phyloP scores from a whole-genome alignment of 2,329 filamentous ascomycete genomes.

The Aspergillus aculeatus region DNA sequence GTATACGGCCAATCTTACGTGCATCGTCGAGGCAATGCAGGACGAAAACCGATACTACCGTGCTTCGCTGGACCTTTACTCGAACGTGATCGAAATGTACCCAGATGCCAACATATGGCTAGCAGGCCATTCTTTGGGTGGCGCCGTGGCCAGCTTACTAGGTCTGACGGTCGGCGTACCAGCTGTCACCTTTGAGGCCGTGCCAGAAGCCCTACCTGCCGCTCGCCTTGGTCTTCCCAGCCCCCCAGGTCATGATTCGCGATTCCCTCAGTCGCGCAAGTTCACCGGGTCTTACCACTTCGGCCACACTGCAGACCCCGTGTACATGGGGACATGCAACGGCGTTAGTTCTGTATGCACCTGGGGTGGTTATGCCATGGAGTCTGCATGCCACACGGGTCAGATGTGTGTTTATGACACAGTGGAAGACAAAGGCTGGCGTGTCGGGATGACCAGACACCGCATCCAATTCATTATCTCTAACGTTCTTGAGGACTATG shows the following conservation, averaged over 20 bases:
- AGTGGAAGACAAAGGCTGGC: slow-evolving; percentile 86
- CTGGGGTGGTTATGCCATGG: slow-evolving; percentile 88
- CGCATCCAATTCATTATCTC: slow-evolving; percentile 85
- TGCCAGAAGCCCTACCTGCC: slow-evolving; percentile 85
- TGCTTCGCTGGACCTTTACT: slow-evolving; percentile 83
- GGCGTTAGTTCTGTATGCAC: slow-evolving; percentile 85
- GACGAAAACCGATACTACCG: slow-evolving; percentile 90
- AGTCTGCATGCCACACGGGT: slow-evolving; percentile 88
- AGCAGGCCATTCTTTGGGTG: slow-evolving; percentile 87
- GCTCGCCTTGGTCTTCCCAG: slow-evolving; percentile 79
- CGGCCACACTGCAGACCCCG: slow-evolving; percentile 91
- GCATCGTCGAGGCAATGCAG: slow-evolving; percentile 70
- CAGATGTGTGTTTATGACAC: slow-evolving; percentile 89
- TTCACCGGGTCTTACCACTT: slow-evolving; percentile 84
- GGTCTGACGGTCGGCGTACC: slow-evolving; percentile 89
- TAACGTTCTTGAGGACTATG: slow-evolving; percentile 82
- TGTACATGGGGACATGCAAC: slow-evolving; percentile 93
- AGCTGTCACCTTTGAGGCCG: slow-evolving; percentile 88
- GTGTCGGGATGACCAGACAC: slow-evolving; percentile 86
- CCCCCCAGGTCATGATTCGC: slow-evolving; percentile 74
- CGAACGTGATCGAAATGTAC: slow-evolving; percentile 87
- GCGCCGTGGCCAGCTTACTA: slow-evolving; percentile 81
- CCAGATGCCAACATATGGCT: slow-evolving; percentile 84
- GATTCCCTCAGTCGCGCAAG: slow-evolving; percentile 66
- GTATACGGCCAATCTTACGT: slow-evolving; percentile 90